phyloP scores from a whole-genome alignment of 805 yeast species.

The Pichia cephalocereana region DNA sequence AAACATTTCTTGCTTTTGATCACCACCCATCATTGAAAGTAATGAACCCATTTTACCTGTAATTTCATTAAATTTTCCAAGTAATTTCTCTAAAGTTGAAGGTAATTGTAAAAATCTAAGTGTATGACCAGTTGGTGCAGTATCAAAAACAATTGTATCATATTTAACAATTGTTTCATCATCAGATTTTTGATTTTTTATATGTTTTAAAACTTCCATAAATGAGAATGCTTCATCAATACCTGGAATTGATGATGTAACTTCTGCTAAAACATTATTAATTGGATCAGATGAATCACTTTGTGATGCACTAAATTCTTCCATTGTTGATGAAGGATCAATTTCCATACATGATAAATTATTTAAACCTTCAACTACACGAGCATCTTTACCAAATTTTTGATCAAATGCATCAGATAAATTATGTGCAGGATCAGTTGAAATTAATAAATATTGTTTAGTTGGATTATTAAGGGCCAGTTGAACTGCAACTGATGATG shows the following conservation, averaged over 20 bases:
- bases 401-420: slow-evolving; percentile 97
- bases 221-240: slow-evolving; percentile 96
- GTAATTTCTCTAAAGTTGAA: slow-evolving; percentile 76
- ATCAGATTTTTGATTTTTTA: slow-evolving; percentile 54
- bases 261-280: slow-evolving; percentile 71
- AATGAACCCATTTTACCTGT: slow-evolving; percentile 86
- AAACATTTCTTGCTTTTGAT: slow-evolving; percentile 59
- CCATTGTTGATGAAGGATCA: slow-evolving; percentile 90
- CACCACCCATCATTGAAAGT: slow-evolving; percentile 69
- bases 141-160: slow-evolving; percentile 90
- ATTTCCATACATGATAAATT: slow-evolving; percentile 97
- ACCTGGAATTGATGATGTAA: slow-evolving; percentile 95
- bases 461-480: slow-evolving; percentile 73
- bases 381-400: slow-evolving; percentile 94
- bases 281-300: slow-evolving; percentile 56
- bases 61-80: slow-evolving; percentile 80
- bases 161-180: slow-evolving; percentile 37
- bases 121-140: slow-evolving; percentile 99
- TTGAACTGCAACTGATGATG: slow-evolving; percentile 91
- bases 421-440: slow-evolving; percentile 98
- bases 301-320: slow-evolving; percentile 50
- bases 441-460: slow-evolving; percentile 78
- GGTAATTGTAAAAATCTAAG: slow-evolving; percentile 92
- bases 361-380: slow-evolving; percentile 79
- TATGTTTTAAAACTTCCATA: slow-evolving; percentile 96